Conservation (phyloP, 2,329 filamentous ascomycete genomes). For the Sarocladium brachiariae region DNA sequence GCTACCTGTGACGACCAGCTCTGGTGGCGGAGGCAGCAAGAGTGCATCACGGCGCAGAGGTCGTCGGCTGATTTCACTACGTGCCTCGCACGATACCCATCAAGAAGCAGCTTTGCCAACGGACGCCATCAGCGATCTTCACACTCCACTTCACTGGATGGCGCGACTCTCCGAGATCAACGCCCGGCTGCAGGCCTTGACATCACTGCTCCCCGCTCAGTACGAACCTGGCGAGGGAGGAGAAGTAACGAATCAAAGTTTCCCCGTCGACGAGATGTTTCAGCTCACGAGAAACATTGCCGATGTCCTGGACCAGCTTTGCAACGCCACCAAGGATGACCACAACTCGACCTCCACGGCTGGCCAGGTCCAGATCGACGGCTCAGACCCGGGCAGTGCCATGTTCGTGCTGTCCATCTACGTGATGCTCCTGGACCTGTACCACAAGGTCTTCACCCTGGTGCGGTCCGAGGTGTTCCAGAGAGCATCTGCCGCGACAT, state of each 20-base stretch:
- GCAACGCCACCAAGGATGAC: constrained; percentile 9
- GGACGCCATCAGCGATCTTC: background rate
- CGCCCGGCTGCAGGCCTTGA: constrained; percentile 30
- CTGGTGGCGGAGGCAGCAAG: background rate
- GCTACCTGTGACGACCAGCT: background rate
- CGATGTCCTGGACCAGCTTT: constrained; percentile 25
- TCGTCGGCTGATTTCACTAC: constrained; percentile 26
- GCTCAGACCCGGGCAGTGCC: constrained; percentile 28
- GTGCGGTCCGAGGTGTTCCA: constrained; percentile 27
- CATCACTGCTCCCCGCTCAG: constrained; percentile 24
- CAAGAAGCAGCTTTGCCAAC: background rate
- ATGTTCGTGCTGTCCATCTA: constrained; percentile 34
- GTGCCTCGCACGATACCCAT: background rate
- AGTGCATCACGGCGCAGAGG: constrained; percentile 6
- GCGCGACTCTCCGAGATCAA: constrained; percentile 32
- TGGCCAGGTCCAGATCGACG: constrained; percentile 17
- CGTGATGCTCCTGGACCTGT: constrained; percentile 32
- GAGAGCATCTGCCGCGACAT: constrained; percentile 17
- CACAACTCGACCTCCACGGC: background rate
- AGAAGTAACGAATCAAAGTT: constrained; percentile 19
- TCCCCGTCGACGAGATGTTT: constrained; percentile 35
- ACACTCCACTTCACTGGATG: constrained; percentile 26
- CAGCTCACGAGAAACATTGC: constrained; percentile 30
- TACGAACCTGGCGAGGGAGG: constrained; percentile 15
- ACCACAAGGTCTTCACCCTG: constrained; percentile 30